Evolutionary conservation across 2,329 filamentous ascomycete genomes (phyloP).

Genomic region (Sporothrix humicola): DNA sequence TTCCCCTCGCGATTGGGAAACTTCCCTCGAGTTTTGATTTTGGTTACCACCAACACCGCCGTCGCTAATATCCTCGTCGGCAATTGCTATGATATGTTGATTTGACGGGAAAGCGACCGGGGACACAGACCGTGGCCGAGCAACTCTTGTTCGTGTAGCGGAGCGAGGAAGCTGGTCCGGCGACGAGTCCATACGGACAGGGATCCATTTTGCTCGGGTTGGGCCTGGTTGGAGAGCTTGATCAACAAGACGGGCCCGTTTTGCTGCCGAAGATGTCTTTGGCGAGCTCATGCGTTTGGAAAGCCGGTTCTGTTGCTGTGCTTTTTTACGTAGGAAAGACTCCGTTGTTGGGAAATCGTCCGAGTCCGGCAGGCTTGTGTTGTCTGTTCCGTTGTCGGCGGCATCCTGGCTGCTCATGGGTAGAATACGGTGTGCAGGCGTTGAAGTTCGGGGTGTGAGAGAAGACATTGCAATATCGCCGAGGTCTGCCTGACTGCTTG

Average conservation of each 20-base stretch:
- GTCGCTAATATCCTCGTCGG: slow-evolving; percentile 25
- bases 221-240: background rate
- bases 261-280: slow-evolving; percentile 39
- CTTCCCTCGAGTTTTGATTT: background rate
- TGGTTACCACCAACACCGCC: background rate
- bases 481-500: slow-evolving; percentile 12
- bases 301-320: slow-evolving; percentile 30
- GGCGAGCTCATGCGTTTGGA: slow-evolving; percentile 40
- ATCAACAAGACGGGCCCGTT: slow-evolving; percentile 38
- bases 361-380: slow-evolving; percentile 43
- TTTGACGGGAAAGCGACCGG: background rate
- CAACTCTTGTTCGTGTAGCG: background rate
- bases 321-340: slow-evolving; percentile 38
- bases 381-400: slow-evolving; percentile 43
- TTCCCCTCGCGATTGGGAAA: slow-evolving; percentile 29
- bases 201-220: slow-evolving; percentile 29
- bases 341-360: slow-evolving; percentile 43
- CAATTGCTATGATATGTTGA: background rate
- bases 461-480: slow-evolving; percentile 34
- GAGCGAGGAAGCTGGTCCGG: slow-evolving; percentile 25
- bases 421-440: slow-evolving; percentile 37
- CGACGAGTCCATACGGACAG: slow-evolving; percentile 34
- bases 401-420: slow-evolving; percentile 43
- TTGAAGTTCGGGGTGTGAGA: slow-evolving; percentile 43
- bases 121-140: background rate